Base-by-base conservation (phyloP, 192 early-diverging fungal genomes). In the Gryganskiella cystojenkinii region DNA sequence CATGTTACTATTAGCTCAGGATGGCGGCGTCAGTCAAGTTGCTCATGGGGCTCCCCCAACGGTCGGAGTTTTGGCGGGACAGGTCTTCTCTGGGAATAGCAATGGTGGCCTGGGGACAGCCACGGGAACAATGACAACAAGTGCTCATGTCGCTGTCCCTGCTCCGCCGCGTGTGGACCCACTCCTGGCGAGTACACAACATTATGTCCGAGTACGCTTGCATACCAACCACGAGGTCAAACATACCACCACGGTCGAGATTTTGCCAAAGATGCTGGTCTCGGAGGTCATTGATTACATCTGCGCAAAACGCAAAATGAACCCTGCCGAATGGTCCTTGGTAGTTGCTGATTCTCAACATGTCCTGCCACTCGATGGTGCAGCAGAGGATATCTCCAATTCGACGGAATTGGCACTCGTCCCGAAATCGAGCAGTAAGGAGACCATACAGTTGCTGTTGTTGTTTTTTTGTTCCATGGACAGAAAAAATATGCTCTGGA, bases 161-260 rank as follows among this genome's bases (percentile, higher is more conserved):
- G 46, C 49, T 4, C 50, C 70, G 5, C 50, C 70, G 5, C 43
- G 71, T 35, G 67, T 65, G 31, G 74, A 71, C 22, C 73, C 80
- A 5, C 51, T 67, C 8, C 57, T 67, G 33, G 28, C 75, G 3
- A 73, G 70, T n/a, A 85, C 79, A 27, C 81, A 85, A 56, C 69
- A 79, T 44, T 86, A 87, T 59, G 82, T 89, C 35, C 79, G 88
- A 9, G 82, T 89, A 25, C 80, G 83, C n/a, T 62, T 89, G 0
- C 55, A 75, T 50, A 86, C 88, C 11, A 62, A 66, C 40, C 80
- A 83, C 20, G 93, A 96, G 58, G 94, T 98, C 30, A 88, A 95
- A 64, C 94, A 94, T 42, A 96, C 95, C 0, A 98, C 96, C 1
- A 98, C 95, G 1, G 89, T 98, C 13, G 90, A 90, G 45, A 88